Evolutionary conservation across 2,329 filamentous ascomycete species (phyloP), one percentile per base, ranked within the genome.

Genomic region (Neonectria coccinea): DNA sequence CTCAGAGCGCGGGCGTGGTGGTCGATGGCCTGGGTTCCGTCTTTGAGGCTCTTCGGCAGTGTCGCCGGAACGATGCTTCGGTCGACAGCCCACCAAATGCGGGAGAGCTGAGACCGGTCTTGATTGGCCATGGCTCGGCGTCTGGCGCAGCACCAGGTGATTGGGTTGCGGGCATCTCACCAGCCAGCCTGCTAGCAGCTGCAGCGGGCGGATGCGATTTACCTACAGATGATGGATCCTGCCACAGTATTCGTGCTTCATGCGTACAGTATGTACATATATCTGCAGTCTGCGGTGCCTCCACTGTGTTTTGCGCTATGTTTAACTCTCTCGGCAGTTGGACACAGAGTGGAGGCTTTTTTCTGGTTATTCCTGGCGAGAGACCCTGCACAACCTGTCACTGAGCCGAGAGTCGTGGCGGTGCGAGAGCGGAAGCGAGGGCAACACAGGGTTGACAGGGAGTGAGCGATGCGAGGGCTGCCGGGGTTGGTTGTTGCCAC

Each of bases 91-190:
- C 48, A 33, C 48, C 48, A 44, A 45, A 45, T 33, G 55, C 47
- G 52, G 31, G 22, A 56, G 25, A 25, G 25, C 25, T 25, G 25
- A 25, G 29, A 25, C 53, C 14, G 50, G 59, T 48, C 36, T 56
- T 66, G 59, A 66, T 66, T 66, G 64, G 64, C 56, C 41, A 27
- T 56, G 57, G 51, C 6, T 20, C 36, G 42, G 61, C 56, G 20
- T 47, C 56, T 29, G 59, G 59, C 56, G 47, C 56, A 57, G 59
- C 59, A 36, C 51, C 39, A 54, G 45, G 33, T 62, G 62, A 65
- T 65, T 65, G 59, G 63, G 48, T 62, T 65, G 48, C 33, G 55
- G 44, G 44, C 57, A 62, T 57, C 58, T 54, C 48, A 62, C 14
- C 3, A 42, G 39, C 9, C 39, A 41, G 63, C 54, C 25, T 25